Conservation (phyloP, 768 basidiomycete species). For the Kwoniella sp. region DNA sequence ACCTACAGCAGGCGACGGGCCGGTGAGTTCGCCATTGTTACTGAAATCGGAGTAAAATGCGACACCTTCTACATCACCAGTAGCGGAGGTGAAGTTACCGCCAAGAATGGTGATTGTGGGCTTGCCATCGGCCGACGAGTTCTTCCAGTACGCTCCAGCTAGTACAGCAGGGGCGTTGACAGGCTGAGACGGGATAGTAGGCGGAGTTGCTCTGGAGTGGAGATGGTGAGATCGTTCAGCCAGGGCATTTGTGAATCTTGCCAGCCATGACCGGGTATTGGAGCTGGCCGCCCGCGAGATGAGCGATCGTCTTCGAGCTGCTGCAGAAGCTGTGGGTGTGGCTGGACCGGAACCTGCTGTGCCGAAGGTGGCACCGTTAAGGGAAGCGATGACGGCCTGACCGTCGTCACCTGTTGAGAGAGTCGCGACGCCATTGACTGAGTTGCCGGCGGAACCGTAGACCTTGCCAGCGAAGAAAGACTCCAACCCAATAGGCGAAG, state of each 20-base stretch:
- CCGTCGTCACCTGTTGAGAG: conserved; percentile 65
- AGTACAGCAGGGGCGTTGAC: conserved; percentile 78
- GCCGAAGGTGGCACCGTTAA: conserved; percentile 67
- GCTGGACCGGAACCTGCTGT: conserved; percentile 60
- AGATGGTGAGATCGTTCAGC: conserved; percentile 20
- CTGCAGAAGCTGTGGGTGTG: conserved; percentile 37
- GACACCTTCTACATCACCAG: conserved; percentile 61
- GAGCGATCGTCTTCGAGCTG: conserved; percentile 31
- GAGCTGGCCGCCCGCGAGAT: conserved; percentile 2
- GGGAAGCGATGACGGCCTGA: conserved; percentile 61
- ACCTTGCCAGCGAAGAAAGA: conserved; percentile 59
- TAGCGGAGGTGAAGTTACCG: conserved; percentile 73
- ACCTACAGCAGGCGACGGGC: conserved; percentile 68
- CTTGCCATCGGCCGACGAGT: conserved; percentile 64
- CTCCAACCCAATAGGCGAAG: conserved; percentile 62
- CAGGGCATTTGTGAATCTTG: conserved; percentile 54
- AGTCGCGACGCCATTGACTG: conserved; percentile 78
- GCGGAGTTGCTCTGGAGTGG: conserved; percentile 61
- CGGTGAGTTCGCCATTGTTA: conserved; percentile 60
- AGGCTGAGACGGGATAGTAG: conserved; percentile 65
- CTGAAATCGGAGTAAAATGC: conserved; percentile 68
- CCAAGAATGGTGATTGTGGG: conserved; percentile 75
- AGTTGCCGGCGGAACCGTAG: conserved; percentile 59
- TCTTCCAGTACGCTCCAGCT: conserved; percentile 82
- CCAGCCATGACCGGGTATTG: conserved; percentile 29